These are phyloP conservation scores for Salinomyces thailandicus DNA, from an alignment of 2,329 filamentous ascomycete species.

Conservation along the genomic window DNA sequence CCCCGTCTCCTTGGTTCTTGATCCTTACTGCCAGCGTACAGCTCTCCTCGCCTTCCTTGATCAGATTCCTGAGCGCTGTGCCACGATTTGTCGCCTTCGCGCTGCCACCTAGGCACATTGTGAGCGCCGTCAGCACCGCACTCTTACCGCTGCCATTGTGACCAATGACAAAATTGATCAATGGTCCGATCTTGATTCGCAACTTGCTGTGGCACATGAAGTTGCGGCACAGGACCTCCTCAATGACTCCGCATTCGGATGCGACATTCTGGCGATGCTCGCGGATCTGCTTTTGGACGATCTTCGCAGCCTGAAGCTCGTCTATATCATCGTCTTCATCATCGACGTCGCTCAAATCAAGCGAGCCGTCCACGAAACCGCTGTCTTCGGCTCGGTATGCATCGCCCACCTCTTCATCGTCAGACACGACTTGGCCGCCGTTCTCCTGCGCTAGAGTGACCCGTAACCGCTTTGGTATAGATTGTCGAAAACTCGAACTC, in stretches of 20 bases:
- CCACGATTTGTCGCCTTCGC: slow-evolving; percentile 87
- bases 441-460: slow-evolving; percentile 20
- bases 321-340: slow-evolving; percentile 20
- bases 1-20: slow-evolving; percentile 79
- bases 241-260: slow-evolving; percentile 76
- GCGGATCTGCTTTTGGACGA: slow-evolving; percentile 21
- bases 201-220: slow-evolving; percentile 93
- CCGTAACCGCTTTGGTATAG: slow-evolving; percentile 19
- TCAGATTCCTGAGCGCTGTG: slow-evolving; percentile 76
- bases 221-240: slow-evolving; percentile 76
- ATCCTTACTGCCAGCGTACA: slow-evolving; percentile 68
- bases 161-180: slow-evolving; percentile 97
- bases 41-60: slow-evolving; percentile 76
- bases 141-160: slow-evolving; percentile 98
- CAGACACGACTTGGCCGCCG: slow-evolving; percentile 20
- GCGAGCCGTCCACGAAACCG: slow-evolving; percentile 1
- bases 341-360: slow-evolving; percentile 7
- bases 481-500: slow-evolving; percentile 20
- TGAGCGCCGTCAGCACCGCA: slow-evolving; percentile 84
- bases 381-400: background rate
- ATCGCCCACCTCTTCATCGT: slow-evolving; percentile 13
- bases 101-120: slow-evolving; percentile 88
- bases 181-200: slow-evolving; percentile 72
- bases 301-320: slow-evolving; percentile 21
- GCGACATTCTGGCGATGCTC: slow-evolving; percentile 51